Evolutionary conservation across 176 grass and related monocot species (phyloP), one percentile per base, ranked within the genome.

Genomic region (Triticum turgidum): DNA sequence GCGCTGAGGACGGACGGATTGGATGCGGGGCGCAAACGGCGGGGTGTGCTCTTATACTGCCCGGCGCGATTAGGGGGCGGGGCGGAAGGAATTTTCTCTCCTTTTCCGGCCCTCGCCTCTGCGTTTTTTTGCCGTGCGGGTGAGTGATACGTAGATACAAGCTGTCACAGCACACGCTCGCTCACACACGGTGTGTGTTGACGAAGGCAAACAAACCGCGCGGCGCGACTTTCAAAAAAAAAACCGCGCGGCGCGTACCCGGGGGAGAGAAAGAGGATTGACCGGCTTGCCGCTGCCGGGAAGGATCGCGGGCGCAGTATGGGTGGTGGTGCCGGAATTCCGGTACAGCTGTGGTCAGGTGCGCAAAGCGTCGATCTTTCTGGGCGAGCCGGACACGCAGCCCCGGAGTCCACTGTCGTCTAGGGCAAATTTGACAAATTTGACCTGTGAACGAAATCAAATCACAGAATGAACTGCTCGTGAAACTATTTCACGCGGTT

Each of bases 141-240:
- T 18, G 65, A 68, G 65, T 18, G 65, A 68, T 4, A 27, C 27
- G 27, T 27, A n/a, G 71, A 59, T 21, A 59, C 56, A 21, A 59
- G 71, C n/a, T 42, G 38, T 74, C 71, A 42, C 71, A 47, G 42
- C 73, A 75, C 72, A 75, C 72, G 72, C 64, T 66, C 72, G 72
- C 64, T 66, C 27, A 11, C 69, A 42, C 69, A 72, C 69, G 69
- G 71, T 14, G 70, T 68, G 42, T 45, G 71, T 74, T 74, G 71
- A 74, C 71, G 71, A 49, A 51, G 42, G 72, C 42, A 30, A 74
- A 51, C 27, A 5, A 66, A 9, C 54, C 17, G 18, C 18, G 54
- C 18, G 15, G 52, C 52, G 52, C 54, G 54, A 27, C 27, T 27
- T 27, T 27, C 27, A 27, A 27, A 27, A 27, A 27, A 27, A 27